Base-by-base conservation (phyloP, 2,329 filamentous ascomycete species). In the Colletotrichum echinochloae region DNA sequence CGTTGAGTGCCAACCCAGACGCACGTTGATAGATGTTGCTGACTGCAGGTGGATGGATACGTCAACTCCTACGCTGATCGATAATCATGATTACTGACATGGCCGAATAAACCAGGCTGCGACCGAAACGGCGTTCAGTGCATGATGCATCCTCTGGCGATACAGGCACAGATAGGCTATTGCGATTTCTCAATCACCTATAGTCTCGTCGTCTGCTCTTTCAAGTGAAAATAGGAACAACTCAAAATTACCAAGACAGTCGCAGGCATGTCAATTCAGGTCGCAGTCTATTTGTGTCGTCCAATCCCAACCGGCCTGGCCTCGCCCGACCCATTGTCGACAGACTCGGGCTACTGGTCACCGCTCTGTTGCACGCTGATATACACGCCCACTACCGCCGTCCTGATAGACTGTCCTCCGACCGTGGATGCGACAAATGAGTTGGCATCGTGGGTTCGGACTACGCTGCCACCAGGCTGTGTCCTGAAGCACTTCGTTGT, bases 341-440 rank as follows among this genome's bases (percentile, higher is more conserved):
- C 52, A 28, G 44, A 49, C 30, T 61, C 59, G 26, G 48, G 48
- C 48, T 51, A 51, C 16, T 51, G 48, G 48, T 61, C 59, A 23
- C 59, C 59, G 11, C 39, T 28, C 28, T 51, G 39, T 2, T 61
- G 59, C 6, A 49, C 59, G 11, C 59, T 61, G 12, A 49, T 61
- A 18, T 46, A 61, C 18, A 46, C 39, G 1, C 59, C 59, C 9
- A 49, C 26, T 2, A 23, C 44, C 11, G 59, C 59, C 16, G 16
- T 61, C 49, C 39, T 61, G 11, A 44, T 61, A 5, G 59, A 61
- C 1, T 48, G 39, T 11, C 59, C 59, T n/a, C 28, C 59, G 18
- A 61, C 18, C n/a, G 44, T 61, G 2, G 41, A 51, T 3, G 26
- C 44, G 12, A 33, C 59, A n/a, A 33, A 61, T 23, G 59, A 46